Base-by-base conservation (phyloP, 2,329 filamentous ascomycete species). In the Ophiostoma triangulosporum region DNA sequence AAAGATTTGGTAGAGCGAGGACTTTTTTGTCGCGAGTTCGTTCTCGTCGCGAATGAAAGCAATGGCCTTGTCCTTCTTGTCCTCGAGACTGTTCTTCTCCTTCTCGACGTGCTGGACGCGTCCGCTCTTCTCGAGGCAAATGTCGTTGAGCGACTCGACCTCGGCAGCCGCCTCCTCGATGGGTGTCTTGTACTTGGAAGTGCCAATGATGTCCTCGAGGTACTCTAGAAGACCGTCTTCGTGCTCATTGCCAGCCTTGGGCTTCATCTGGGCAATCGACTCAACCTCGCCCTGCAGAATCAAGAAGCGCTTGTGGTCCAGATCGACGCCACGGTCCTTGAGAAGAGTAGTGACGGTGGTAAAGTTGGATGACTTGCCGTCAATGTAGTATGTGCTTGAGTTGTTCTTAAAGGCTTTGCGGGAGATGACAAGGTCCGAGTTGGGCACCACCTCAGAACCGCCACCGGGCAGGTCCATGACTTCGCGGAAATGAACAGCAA, bases 201-300 rank as follows among this genome's bases (percentile, higher is more conserved):
- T 98, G 58, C 94, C 93, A 62, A 98, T 97, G 57, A 98, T 98
- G 63, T 98, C 93, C 66, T 98, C 93, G 0, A 98, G 79, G 59
- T 98, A 98, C 67, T 98, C 93, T 17, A 98, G 75, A 3, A 98
- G 77, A 12, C 93, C 93, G 63, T 98, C 93, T 57, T 98, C 93
- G 64, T 97, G 91, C 66, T 98, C 93, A 61, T 88, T 91, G 40
- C 78, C 83, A 4, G 94, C 93, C 68, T 98, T 98, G 17, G 94
- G 77, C 69, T 98, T 98, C 93, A 98, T 98, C 69, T 97, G 93
- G 6, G 93, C 91, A 64, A 98, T 98, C 0, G 91, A 96, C 67
- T 98, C 93, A 56, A 98, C 93, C 66, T 98, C 93, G 64, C 93
- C 93, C 68, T 98, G 93, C 11, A 98, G 73, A 64, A 98, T 98